Evolutionary conservation across 352 stramenopile genomes (phyloP).

Genomic region (Elongisporangium undulatum): DNA sequence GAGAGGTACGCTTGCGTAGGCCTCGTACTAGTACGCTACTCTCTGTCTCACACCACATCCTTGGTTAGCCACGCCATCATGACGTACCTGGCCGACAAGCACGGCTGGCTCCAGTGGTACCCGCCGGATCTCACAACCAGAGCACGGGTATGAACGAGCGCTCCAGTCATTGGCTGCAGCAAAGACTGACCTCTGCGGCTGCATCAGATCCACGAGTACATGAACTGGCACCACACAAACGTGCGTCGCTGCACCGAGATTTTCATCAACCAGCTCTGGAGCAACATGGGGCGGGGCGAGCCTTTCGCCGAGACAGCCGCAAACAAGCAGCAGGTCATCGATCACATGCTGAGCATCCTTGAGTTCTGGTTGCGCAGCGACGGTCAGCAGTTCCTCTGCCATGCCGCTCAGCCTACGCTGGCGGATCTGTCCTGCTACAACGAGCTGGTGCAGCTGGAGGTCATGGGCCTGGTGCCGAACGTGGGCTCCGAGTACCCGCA

Average conservation of each 20-base stretch:
- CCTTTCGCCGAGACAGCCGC: conserved; percentile 37
- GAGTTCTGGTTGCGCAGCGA: conserved; percentile 68
- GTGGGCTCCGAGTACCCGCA: conserved; percentile 54
- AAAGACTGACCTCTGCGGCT: not conserved
- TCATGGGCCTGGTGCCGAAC: conserved; percentile 49
- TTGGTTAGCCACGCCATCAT: conserved; percentile 61
- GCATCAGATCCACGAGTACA: conserved; percentile 73
- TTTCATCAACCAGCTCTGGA: conserved; percentile 57
- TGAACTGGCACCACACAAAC: conserved; percentile 76
- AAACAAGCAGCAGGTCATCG: conserved; percentile 47
- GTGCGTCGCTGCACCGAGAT: conserved; percentile 53
- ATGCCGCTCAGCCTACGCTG: conserved; percentile 42
- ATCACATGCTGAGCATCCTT: conserved; percentile 51
- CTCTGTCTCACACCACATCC: not conserved
- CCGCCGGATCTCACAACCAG: conserved; percentile 52
- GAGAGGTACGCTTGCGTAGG: conserved; percentile 37
- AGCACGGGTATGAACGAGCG: conserved; percentile 32
- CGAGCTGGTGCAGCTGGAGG: conserved; percentile 66
- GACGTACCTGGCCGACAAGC: conserved; percentile 64
- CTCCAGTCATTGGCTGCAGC: not conserved
- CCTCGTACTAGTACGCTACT: not conserved
- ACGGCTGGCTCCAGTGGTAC: conserved; percentile 58
- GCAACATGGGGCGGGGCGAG: conserved; percentile 43
- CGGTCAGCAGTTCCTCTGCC: conserved; percentile 55
- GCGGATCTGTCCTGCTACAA: conserved; percentile 76